phyloP scores from a whole-genome alignment of 345 rosid species.

The Moricandia moricandioides region DNA sequence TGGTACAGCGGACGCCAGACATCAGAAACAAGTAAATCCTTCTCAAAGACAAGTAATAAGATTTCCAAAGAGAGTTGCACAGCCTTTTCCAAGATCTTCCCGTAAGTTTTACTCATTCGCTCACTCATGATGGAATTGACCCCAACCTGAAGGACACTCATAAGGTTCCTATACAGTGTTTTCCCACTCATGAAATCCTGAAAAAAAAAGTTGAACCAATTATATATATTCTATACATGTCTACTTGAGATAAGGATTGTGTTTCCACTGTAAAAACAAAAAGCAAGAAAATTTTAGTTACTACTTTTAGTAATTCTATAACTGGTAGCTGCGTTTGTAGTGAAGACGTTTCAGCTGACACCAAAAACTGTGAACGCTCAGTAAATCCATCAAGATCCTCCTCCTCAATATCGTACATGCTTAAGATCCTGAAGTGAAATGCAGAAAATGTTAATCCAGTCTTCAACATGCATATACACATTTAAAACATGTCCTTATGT shows the following conservation, averaged over 20 bases:
- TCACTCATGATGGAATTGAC: slow-evolving; percentile 72
- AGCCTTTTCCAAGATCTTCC: slow-evolving; percentile 82
- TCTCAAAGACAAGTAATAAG: slow-evolving; percentile 72
- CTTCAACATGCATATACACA: not conserved
- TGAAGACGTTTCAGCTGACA: slow-evolving; percentile 47
- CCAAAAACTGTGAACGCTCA: slow-evolving; percentile 54
- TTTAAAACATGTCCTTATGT: slow-evolving; percentile 6
- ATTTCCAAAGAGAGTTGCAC: slow-evolving; percentile 86
- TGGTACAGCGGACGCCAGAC: slow-evolving; percentile 94
- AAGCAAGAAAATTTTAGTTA: slow-evolving; percentile 4
- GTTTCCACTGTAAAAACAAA: slow-evolving; percentile 4
- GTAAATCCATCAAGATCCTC: slow-evolving; percentile 66
- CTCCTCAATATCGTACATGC: slow-evolving; percentile 75
- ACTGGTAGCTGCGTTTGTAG: slow-evolving; percentile 81
- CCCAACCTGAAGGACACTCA: slow-evolving; percentile 80
- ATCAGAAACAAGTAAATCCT: slow-evolving; percentile 75
- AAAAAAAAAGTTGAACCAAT: slow-evolving; percentile 13
- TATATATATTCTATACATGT: slow-evolving; percentile 6
- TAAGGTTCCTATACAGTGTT: slow-evolving; percentile 77
- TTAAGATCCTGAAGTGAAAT: slow-evolving; percentile 63
- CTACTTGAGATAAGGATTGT: slow-evolving; percentile 18
- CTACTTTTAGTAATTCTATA: slow-evolving; percentile 80
- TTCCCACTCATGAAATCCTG: slow-evolving; percentile 99
- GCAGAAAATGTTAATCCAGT: not conserved
- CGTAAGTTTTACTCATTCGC: slow-evolving; percentile 71